Base-by-base conservation (phyloP, 2,329 filamentous ascomycete genomes). In the Hypoxylon rubiginosum region DNA sequence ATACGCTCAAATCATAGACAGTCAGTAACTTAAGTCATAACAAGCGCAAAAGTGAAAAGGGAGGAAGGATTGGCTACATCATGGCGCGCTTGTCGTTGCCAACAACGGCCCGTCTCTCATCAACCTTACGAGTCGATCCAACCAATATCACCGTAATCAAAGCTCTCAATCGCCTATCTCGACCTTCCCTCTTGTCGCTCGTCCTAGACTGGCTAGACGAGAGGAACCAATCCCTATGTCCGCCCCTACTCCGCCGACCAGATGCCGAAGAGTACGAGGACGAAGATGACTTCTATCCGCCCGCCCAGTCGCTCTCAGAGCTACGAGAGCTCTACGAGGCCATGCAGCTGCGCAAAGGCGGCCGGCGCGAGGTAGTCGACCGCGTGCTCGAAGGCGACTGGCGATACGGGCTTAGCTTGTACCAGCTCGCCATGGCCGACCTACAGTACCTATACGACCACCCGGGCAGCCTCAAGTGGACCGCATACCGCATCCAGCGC, bases 171-270 rank as follows among this genome's bases (percentile, higher is more conserved):
- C 90, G 90, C 58, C 85, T 97, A 17, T 91, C 92, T 1, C 89
- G 93, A 54, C 82, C 89, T 50, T 89, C 91, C 0, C 85, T 97
- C 21, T 80, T 96, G 26, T 87, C 89, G 0, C 85, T 97, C 8
- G 91, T 87, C 0, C 84, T 94, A 21, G 86, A 91, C 80, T 97
- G 93, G 93, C 88, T 97, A 2, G 87, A 91, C 62, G 87, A 90
- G 52, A 82, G 84, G 68, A 90, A 91, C 68, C 82, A 88, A 43
- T 79, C 84, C 4, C 81, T 86, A 17, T 90, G 87, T 46, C 82
- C 82, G 1, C 91, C 91, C 0, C 88, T 85, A 74, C 85, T 91
- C 49, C 83, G 75, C 67, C 77, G 78, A 54, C 72, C 82, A 15
- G 82, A 86, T 17, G 80, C 84, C 7, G 80, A 82, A 7, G 82